Conservation (phyloP, 208 protist species). For the Wallacemonas collosoma region DNA sequence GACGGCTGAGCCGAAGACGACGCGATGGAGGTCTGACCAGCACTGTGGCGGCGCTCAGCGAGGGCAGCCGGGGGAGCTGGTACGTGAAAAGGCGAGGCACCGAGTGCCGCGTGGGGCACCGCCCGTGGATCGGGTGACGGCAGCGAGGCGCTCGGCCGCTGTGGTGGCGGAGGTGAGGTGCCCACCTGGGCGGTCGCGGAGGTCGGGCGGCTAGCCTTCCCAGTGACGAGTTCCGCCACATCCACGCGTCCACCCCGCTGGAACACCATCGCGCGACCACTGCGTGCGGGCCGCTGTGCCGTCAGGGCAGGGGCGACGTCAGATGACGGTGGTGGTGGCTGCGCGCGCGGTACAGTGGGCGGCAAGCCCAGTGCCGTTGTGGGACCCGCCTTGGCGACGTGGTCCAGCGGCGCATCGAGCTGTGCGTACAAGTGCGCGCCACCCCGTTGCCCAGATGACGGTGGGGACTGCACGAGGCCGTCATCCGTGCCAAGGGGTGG, state of each 20-base stretch:
- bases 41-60: not conserved
- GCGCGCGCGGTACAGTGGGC: not conserved
- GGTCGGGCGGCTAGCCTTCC: conserved; percentile 9
- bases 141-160: too few species aligned
- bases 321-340: not conserved
- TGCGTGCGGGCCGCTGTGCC: not conserved
- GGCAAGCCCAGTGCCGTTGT: not conserved
- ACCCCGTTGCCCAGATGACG: not conserved
- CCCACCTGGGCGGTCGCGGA: not conserved
- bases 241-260: conserved; percentile 2
- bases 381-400: not conserved
- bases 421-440: not conserved
- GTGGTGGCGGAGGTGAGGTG: not conserved
- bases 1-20: conserved; percentile 1
- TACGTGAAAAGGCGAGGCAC: too few species aligned
- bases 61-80: not conserved
- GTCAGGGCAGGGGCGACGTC: not conserved
- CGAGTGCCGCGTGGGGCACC: too few species aligned
- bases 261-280: conserved; percentile 3
- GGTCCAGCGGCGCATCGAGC: not conserved
- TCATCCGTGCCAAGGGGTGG: not conserved
- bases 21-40: not conserved
- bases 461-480: conserved; percentile 4
- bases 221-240: conserved; percentile 12
- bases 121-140: too few species aligned